Conservation (phyloP, 2,329 filamentous ascomycete genomes). For the Ascochyta rabiei region DNA sequence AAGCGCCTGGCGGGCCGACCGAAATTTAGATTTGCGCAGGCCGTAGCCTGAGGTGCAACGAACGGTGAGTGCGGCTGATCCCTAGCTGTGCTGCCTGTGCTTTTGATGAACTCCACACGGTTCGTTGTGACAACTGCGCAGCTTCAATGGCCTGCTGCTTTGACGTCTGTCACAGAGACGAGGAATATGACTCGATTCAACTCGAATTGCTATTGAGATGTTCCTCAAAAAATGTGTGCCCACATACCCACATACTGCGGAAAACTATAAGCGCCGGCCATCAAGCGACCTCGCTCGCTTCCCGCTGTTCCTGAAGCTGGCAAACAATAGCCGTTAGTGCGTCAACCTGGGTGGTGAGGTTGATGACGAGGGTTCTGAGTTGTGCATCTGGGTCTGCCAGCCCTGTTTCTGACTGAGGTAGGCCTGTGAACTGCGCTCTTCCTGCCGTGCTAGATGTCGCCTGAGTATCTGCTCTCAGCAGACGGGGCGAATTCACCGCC, state of each 20-base stretch:
- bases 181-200: conserved; percentile 2
- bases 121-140: not conserved
- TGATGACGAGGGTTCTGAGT: conserved; percentile 46
- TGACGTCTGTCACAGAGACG: not conserved
- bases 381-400: conserved; percentile 38
- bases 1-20: conserved; percentile 43
- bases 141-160: not conserved
- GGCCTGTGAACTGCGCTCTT: conserved; percentile 20
- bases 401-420: conserved; percentile 26
- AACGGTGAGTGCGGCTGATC: conserved; percentile 26
- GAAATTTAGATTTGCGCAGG: conserved; percentile 36
- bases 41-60: conserved; percentile 38
- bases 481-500: conserved; percentile 42
- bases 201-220: not conserved
- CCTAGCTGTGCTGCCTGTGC: conserved; percentile 7
- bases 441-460: conserved; percentile 26
- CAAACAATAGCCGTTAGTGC: conserved; percentile 49
- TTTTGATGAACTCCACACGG: conserved; percentile 7
- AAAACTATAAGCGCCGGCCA: conserved; percentile 46
- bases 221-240: conserved; percentile 1
- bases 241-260: conserved; percentile 17
- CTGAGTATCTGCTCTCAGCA: conserved; percentile 34
- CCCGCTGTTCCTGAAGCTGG: conserved; percentile 45
- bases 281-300: conserved; percentile 41
- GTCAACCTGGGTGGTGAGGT: conserved; percentile 48